phyloP scores from a whole-genome alignment of 345 rosid genomes.

The Lumnitzera racemosa region DNA sequence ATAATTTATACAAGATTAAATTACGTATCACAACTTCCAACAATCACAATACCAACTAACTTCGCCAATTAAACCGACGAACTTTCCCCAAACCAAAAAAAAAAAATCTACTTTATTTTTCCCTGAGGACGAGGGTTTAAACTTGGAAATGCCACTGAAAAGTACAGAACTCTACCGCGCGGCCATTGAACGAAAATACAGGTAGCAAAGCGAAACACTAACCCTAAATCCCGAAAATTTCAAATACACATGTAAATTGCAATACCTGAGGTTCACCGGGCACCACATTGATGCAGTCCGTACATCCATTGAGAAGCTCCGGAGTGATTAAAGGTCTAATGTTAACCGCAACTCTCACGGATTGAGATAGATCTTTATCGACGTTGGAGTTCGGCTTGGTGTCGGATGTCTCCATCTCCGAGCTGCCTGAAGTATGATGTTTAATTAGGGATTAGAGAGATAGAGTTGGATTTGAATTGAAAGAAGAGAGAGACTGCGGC shows the following conservation, averaged over 20 bases:
- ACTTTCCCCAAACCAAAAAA: no score
- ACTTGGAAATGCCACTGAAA: no score
- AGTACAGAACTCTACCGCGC: neutral
- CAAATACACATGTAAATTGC: neutral
- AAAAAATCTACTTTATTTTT: no score
- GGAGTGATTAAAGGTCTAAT: slow-evolving; percentile 80
- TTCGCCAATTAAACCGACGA: no score
- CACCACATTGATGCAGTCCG: slow-evolving; percentile 77
- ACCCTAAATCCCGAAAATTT: neutral
- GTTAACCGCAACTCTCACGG: slow-evolving; percentile 85
- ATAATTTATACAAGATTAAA: no score
- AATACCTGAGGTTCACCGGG: slow-evolving; percentile 89
- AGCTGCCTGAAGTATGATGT: neutral
- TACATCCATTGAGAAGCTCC: slow-evolving; percentile 81
- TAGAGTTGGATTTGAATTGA: slow-evolving; percentile 4
- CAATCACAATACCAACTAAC: no score
- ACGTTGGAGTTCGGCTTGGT: neutral
- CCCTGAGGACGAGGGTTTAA: no score
- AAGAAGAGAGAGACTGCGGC: neutral
- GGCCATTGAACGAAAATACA: neutral
- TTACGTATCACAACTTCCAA: no score
- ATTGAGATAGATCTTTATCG: slow-evolving; percentile 36
- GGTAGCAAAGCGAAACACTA: neutral
- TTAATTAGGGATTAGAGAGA: neutral
- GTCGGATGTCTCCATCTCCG: slow-evolving; percentile 45